Percentiles rank a stretch among this genome's conserved stretches.
Conservation (phyloP, 2,329 filamentous ascomycete genomes). For the Fusarium setosum region DNA sequence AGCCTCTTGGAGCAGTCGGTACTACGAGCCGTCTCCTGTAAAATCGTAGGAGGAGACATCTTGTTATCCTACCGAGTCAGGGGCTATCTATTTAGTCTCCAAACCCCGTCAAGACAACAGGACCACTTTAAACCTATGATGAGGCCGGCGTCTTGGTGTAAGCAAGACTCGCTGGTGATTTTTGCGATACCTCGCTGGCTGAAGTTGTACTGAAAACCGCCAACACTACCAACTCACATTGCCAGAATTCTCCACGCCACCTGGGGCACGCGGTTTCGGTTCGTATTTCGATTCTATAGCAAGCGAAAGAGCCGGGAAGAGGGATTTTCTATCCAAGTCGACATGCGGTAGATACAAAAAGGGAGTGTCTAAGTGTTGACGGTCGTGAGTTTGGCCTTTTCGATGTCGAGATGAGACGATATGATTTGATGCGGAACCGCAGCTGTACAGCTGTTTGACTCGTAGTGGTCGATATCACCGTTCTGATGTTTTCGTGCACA, state of each 20-base stretch:
- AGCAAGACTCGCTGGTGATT: too few species aligned
- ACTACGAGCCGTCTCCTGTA: background rate
- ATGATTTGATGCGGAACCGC: conserved; percentile 1
- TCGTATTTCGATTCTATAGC: background rate
- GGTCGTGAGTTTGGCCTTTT: background rate
- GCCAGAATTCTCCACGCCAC: too few species aligned
- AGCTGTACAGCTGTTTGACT: background rate
- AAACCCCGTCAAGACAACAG: background rate
- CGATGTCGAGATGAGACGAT: conserved; percentile 1
- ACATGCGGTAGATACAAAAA: background rate
- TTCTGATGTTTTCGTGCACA: background rate
- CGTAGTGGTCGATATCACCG: background rate
- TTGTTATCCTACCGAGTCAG: background rate
- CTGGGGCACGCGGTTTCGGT: background rate
- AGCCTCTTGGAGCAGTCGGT: too few species aligned
- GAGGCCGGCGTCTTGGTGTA: too few species aligned
- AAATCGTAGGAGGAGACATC: too few species aligned
- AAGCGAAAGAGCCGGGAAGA: background rate
- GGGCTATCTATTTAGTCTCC: background rate
- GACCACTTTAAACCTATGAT: background rate
- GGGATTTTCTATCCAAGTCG: background rate
- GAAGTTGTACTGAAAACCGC: too few species aligned
- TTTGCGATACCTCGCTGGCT: too few species aligned
- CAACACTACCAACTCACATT: too few species aligned
- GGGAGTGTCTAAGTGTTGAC: background rate